Evolutionary conservation across 169 alveolate species (phyloP), one percentile per base, ranked within the genome.

Genomic region (Eimeria nieschulzi): DNA sequence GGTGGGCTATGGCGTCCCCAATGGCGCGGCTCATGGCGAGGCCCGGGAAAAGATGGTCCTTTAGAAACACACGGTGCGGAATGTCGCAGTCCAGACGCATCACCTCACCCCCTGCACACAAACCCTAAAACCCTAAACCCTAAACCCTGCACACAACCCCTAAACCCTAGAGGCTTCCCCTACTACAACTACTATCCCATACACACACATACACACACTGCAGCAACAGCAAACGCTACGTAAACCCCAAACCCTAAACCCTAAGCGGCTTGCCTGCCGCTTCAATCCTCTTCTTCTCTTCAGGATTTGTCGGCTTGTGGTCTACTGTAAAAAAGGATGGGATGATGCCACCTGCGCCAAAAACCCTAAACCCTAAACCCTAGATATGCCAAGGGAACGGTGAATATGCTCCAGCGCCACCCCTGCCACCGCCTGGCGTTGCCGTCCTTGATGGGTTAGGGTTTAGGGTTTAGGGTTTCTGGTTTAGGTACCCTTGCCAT

Each of bases 31-130:
- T 63, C 90, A 83, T 83, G 26, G 90, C 90, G 21, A 83, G 79
- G 46, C 90, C 91, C 2, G 91, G 94, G 51, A 68, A 85, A 25
- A 83, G 39, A 25, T 64, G 83, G 51, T 95, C 94, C 87, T 95
- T 95, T 61, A 95, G 95, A 92, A 96, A 97, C 25, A 97, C 98
- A 73, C 99, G 93, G 83, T 93, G 91, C 25, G 98, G 97, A n/a
- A 94, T 94, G 90, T 95, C 97, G 39, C 97, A 96, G 51, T 95
- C 96, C 26, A 96, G 90, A 64, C 95, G 94, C 88, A 92, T 94
- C 51, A 97, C 97, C 72, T 96, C 97, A 61, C 99, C 99, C 3
- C 98, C 98, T 83, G 39, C 76, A 68, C 13, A 17, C 21, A 59
- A 59, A 59, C 66, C 66, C 66, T 59, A 59, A 59, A 59, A 59